These are phyloP conservation scores for Alternaria triticina DNA, from an alignment of 2,329 filamentous ascomycete genomes.

Conservation along the genomic window DNA sequence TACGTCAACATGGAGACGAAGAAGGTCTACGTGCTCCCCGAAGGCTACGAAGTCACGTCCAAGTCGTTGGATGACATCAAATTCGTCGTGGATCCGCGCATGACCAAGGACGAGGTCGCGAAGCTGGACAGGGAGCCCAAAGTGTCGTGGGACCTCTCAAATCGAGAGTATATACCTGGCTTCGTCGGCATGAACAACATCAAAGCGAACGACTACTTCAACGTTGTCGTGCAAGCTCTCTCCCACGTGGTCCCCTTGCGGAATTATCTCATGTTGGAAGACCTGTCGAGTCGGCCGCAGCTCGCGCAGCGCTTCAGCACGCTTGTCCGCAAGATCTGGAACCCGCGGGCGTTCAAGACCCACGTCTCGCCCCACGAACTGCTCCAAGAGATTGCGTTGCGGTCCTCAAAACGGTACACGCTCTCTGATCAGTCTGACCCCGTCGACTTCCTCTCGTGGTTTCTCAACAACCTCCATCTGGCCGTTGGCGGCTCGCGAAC, in stretches of 20 bases:
- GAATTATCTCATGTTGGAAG: constrained; percentile 89
- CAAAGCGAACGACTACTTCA: constrained; percentile 98
- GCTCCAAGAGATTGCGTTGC: constrained; percentile 89
- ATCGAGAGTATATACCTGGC: constrained; percentile 87
- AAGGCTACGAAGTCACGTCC: constrained; percentile 95
- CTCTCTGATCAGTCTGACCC: constrained; percentile 91
- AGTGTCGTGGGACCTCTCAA: constrained; percentile 76
- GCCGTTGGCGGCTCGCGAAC: constrained; percentile 88
- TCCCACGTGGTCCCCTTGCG: constrained; percentile 88
- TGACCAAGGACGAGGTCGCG: constrained; percentile 79
- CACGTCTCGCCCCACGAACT: constrained; percentile 98
- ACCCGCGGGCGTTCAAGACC: constrained; percentile 91
- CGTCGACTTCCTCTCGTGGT: constrained; percentile 96
- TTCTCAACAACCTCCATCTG: constrained; percentile 93
- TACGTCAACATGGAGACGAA: constrained; percentile 98
- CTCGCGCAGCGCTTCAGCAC: constrained; percentile 88
- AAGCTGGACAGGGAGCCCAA: constrained; percentile 73
- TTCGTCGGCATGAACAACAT: constrained; percentile 99
- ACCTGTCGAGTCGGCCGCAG: constrained; percentile 76
- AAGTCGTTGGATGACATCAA: constrained; percentile 98
- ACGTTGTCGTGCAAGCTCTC: constrained; percentile 89
- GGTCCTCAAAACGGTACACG: constrained; percentile 90
- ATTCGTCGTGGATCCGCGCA: constrained; percentile 91
- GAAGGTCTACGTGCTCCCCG: constrained; percentile 88
- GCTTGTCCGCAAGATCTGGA: constrained; percentile 96